Conservation (phyloP, 2,329 filamentous ascomycete genomes). For the Sarocladium strictum region DNA sequence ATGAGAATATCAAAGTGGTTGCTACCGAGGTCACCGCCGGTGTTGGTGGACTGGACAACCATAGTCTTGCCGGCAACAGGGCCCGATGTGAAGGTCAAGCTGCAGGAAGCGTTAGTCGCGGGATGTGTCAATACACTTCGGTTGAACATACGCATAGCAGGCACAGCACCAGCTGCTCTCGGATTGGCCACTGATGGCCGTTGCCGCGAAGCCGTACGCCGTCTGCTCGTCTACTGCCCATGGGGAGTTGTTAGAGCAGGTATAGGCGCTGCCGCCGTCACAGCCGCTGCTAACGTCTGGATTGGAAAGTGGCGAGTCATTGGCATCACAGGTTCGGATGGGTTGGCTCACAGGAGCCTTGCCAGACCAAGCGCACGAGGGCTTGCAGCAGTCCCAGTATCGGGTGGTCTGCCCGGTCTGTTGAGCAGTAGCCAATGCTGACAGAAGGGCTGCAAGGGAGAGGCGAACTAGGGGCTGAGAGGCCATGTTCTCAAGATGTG, state of each 20-base stretch:
- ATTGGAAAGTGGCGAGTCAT: slow-evolving; percentile 48
- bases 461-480: neutral
- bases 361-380: slow-evolving; percentile 55
- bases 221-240: slow-evolving; percentile 53
- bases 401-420: slow-evolving; percentile 22
- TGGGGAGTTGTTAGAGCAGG: slow-evolving; percentile 56
- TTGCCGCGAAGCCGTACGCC: slow-evolving; percentile 61
- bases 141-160: slow-evolving; percentile 45
- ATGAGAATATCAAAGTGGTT: slow-evolving; percentile 57
- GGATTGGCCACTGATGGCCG: slow-evolving; percentile 45
- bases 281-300: slow-evolving; percentile 46
- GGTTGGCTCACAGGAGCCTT: slow-evolving; percentile 48
- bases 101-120: slow-evolving; percentile 11
- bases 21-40: slow-evolving; percentile 47
- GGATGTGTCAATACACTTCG: neutral
- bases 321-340: slow-evolving; percentile 47
- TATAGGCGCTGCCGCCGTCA: slow-evolving; percentile 50
- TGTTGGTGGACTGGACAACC: slow-evolving; percentile 60
- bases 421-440: neutral
- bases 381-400: slow-evolving; percentile 67
- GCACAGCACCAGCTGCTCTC: slow-evolving; percentile 62
- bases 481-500: slow-evolving; percentile 2
- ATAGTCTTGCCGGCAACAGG: slow-evolving; percentile 53
- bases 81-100: slow-evolving; percentile 44
- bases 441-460: neutral